Base-by-base conservation (phyloP, 2,329 filamentous ascomycete species). In the Sporothrix mexicana region DNA sequence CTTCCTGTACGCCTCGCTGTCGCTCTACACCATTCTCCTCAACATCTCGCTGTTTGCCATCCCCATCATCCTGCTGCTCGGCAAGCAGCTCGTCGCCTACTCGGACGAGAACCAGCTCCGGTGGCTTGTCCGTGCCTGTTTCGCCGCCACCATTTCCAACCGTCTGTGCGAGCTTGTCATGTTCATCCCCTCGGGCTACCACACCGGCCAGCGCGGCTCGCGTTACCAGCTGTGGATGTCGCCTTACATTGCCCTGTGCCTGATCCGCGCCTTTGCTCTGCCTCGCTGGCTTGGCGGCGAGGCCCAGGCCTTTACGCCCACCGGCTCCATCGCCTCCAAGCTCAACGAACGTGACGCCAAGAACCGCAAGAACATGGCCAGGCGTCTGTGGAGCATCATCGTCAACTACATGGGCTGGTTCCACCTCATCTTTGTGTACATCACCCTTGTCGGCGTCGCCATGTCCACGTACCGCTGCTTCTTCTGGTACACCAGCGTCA, bases 141-240 rank as follows among this genome's bases (percentile, higher is more conserved):
- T 88, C 75, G 84, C 85, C 9, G 79, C 85, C 1, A 82, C 83
- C 47, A 80, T 88, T 1, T 78, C 81, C 70, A 88, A 86, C 77
- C 85, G 88, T n/a, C 70, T 89, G 0, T 87, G 84, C 78, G 88
- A 90, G 77, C 84, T 87, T 73, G 81, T 85, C n/a, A 83, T 88
- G n/a, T 90, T 85, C 78, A 83, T 88, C 13, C 88, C 88, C 0
- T 84, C 87, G 1, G 88, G 88, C 23, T 90, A 90, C 77, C 85
- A 88, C 77, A 87, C 86, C 12, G 88, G 87, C 3, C 87, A 88
- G 78, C 83, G 88, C 71, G 87, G 87, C 53, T 83, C 84, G 1
- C 83, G 87, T 3, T 86, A 86, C 74, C 86, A 88, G 78, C 81
- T 90, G 41, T 90, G 88, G 88, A 90, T 90, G 88, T 84, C 88